phyloP scores from a whole-genome alignment of 768 basidiomycete genomes.

The Leccinum subtestaceum region DNA sequence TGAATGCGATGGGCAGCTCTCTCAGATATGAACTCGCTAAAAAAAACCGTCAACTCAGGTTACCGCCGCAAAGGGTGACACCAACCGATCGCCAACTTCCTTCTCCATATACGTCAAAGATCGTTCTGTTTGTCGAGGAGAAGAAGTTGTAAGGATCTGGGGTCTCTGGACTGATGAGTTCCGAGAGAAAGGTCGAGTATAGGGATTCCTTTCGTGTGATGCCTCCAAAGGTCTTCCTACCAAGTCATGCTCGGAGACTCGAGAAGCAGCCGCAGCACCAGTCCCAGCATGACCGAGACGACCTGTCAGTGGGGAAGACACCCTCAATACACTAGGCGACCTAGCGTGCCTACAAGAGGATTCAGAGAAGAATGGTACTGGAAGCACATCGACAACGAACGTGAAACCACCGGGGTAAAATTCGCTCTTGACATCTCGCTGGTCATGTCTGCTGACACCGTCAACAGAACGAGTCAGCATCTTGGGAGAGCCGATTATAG shows the following conservation, averaged over 20 bases:
- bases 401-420: background rate
- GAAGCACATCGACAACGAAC: conserved; percentile 9
- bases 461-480: background rate
- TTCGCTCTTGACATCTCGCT: conserved; percentile 6
- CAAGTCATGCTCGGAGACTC: background rate
- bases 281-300: background rate
- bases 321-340: background rate
- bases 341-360: conserved; percentile 3
- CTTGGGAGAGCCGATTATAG: background rate
- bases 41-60: background rate
- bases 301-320: conserved; percentile 15
- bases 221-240: background rate
- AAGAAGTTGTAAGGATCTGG: background rate
- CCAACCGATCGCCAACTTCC: conserved; percentile 9
- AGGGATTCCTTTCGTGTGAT: conserved; percentile 11
- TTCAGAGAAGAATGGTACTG: conserved; percentile 6
- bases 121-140: background rate
- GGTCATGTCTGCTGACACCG: background rate
- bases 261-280: background rate
- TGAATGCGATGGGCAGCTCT: background rate
- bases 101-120: background rate
- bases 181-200: background rate
- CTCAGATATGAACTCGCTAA: conserved; percentile 4
- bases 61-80: background rate
- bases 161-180: background rate